phyloP scores from a whole-genome alignment of 2,329 filamentous ascomycete genomes.

The Aspergillus awamori region DNA sequence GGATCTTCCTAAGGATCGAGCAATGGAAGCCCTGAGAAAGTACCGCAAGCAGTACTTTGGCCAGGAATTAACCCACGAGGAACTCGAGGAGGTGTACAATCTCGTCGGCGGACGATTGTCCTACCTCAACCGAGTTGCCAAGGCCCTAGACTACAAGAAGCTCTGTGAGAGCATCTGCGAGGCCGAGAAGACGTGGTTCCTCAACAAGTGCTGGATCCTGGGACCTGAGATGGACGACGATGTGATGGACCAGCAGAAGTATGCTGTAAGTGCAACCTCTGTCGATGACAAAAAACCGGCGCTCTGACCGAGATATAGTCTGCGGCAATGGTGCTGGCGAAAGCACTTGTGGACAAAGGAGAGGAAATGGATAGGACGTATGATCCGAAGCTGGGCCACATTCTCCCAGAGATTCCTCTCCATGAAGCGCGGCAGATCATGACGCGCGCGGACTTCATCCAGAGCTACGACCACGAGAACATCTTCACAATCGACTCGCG shows the following conservation, averaged over 20 bases:
- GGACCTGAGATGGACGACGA: slow-evolving; percentile 87
- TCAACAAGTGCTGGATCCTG: slow-evolving; percentile 78
- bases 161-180: slow-evolving; percentile 74
- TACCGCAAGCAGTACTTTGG: slow-evolving; percentile 80
- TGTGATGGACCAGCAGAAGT: slow-evolving; percentile 98
- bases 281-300: not conserved
- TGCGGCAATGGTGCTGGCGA: slow-evolving; percentile 89
- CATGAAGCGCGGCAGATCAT: slow-evolving; percentile 88
- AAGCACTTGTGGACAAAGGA: slow-evolving; percentile 84
- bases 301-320: slow-evolving; percentile 55
- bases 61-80: slow-evolving; percentile 55
- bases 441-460: slow-evolving; percentile 94
- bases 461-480: slow-evolving; percentile 88
- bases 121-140: slow-evolving; percentile 89
- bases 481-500: slow-evolving; percentile 90
- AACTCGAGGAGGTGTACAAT: slow-evolving; percentile 79
- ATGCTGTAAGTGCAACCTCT: slow-evolving; percentile 65
- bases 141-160: slow-evolving; percentile 74
- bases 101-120: slow-evolving; percentile 84
- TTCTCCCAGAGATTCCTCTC: slow-evolving; percentile 77
- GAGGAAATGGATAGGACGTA: slow-evolving; percentile 64
- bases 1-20: slow-evolving; percentile 78
- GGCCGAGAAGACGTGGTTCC: slow-evolving; percentile 75
- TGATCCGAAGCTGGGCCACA: slow-evolving; percentile 67
- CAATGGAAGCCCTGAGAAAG: slow-evolving; percentile 73